Percentiles rank a stretch among this genome's conserved stretches.
These are phyloP conservation scores for Yarrowia galli DNA, from an alignment of 1,139 yeast species.

Conservation along the genomic window DNA sequence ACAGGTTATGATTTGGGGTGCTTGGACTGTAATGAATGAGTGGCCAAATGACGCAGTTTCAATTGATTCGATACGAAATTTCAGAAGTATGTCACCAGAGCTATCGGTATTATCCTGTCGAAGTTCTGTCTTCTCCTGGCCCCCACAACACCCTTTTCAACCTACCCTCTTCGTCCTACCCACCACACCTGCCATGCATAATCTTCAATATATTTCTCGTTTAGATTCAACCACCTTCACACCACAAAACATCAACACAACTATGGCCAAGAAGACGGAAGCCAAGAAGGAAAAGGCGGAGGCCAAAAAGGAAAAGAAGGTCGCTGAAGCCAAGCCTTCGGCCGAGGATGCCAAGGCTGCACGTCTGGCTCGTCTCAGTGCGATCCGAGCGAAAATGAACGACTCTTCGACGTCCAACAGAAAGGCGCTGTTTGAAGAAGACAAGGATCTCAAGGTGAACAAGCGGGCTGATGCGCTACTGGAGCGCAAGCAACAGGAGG, in stretches of 20 bases:
- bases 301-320: not conserved
- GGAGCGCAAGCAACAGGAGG: constrained; percentile 51
- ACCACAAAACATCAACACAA: not conserved
- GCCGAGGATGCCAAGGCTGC: constrained; percentile 22
- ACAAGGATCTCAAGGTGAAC: constrained; percentile 51
- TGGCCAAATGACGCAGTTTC: no score
- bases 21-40: no score
- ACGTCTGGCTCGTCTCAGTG: constrained; percentile 41
- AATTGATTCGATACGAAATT: no score
- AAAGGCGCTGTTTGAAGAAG: constrained; percentile 55
- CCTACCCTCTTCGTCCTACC: no score
- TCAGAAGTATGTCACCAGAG: no score
- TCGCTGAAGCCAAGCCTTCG: not conserved
- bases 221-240: not conserved
- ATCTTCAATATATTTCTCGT: not conserved
- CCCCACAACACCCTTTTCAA: not conserved
- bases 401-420: constrained; percentile 53
- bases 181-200: constrained; percentile 1
- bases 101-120: no score
- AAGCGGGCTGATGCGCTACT: constrained; percentile 48
- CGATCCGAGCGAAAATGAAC: constrained; percentile 42
- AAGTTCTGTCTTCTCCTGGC: not conserved
- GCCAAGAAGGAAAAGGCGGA: not conserved
- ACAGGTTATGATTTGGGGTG: no score
- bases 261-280: constrained; percentile 8